Base-by-base conservation (phyloP, 2,329 filamentous ascomycete species). In the Rachicladosporium sp. region DNA sequence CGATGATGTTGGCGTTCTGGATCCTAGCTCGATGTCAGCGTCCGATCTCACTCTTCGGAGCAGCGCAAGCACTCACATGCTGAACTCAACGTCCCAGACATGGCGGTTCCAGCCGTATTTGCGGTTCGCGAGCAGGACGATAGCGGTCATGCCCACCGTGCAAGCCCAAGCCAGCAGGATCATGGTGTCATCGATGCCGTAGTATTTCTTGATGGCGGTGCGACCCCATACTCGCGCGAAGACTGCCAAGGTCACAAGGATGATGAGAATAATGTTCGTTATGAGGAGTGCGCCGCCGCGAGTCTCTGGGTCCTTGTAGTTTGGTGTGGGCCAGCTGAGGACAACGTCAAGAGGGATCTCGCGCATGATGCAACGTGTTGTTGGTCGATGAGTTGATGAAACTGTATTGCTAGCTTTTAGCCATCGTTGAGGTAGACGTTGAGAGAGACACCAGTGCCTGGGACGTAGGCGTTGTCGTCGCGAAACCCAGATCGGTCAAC, bases 81-180 rank as follows among this genome's bases (percentile, higher is more conserved):
- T 35, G 13, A 58, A 44, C 2, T 54, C 56, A 15, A 67, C 56
- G 35, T 67, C 65, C 53, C 58, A 67, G 15, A 65, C 46, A 47
- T 68, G 64, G 31, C 61, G 53, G 35, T 64, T 50, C 64, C 65
- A 69, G 29, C 61, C 60, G 45, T 57, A 67, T 8, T 40, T 40
- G 9, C 52, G 45, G 32, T 67, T 64, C 2, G 64, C 65, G n/a
- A 67, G 46, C 1, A 67, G 51, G 12, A 68, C 62, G 7, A 55
- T 43, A 6, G 50, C 43, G 15, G 59, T 63, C 35, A 67, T 50
- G 10, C 53, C 61, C 4, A 66, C 40, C 1, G 63, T 56, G 37
- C 56, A 59, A 9, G 63, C 63, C 48, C 62, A 46, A 10, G 64
- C 62, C 12, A 66, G 43, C 0, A 57, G 39, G 31, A 66, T 67